Evolutionary conservation across 148 eudicot genomes (phyloP).

Genomic region (Cornus florida): DNA sequence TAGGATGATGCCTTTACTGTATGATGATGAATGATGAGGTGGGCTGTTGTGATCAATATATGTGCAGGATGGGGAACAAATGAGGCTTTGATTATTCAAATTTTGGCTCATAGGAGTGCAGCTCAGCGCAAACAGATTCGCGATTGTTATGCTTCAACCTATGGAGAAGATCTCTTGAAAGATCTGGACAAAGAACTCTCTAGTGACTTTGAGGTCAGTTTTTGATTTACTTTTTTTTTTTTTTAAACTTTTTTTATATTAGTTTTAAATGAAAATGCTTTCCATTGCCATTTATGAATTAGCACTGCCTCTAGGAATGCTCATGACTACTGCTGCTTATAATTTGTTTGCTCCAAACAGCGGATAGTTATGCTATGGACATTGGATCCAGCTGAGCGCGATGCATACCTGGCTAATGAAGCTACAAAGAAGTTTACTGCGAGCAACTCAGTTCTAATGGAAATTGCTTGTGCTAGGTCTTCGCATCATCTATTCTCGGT

Average conservation of each 20-base stretch:
- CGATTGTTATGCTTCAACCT: conserved; percentile 52
- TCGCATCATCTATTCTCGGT: conserved; percentile 58
- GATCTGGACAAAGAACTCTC: conserved; percentile 76
- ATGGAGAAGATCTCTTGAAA: conserved; percentile 76
- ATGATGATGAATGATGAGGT: too few relatives aligned
- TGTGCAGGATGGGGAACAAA: conserved; percentile 95
- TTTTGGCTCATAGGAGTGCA: conserved; percentile 85
- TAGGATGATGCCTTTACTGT: too few relatives aligned
- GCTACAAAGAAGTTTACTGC: conserved; percentile 71
- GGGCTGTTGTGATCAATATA: not conserved
- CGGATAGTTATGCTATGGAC: conserved; percentile 63
- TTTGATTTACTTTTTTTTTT: not conserved
- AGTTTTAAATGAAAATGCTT: not conserved
- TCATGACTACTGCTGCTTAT: not conserved
- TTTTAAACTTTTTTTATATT: not conserved
- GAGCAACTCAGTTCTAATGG: conserved; percentile 75
- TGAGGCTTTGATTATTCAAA: conserved; percentile 69
- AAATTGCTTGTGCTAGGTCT: conserved; percentile 77
- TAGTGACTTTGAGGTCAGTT: conserved; percentile 76
- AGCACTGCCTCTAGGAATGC: not conserved
- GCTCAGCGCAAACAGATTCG: conserved; percentile 69
- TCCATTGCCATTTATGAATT: not conserved
- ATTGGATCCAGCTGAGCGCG: conserved; percentile 72
- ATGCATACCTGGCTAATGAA: conserved; percentile 78
- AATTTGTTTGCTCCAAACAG: conserved; percentile 28